phyloP scores from a whole-genome alignment of 441 rosid species.

The Pelargonium citronellum region DNA sequence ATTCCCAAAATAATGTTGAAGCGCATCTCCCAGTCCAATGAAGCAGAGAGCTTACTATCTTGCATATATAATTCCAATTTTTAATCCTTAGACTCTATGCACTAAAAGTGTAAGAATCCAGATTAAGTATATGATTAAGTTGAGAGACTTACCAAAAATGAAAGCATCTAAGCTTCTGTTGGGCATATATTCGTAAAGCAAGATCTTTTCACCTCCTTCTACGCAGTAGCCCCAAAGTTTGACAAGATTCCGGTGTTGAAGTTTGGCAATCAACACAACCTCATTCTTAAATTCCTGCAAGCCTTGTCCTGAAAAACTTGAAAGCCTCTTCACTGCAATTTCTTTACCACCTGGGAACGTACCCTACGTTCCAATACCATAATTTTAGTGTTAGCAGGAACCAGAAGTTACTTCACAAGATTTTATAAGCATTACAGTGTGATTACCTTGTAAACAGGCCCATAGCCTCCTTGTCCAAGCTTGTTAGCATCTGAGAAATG shows the following conservation, averaged over 20 bases:
- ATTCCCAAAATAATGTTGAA: conserved; percentile 49
- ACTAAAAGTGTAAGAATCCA: neutral
- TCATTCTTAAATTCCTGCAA: conserved; percentile 59
- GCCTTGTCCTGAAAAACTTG: conserved; percentile 51
- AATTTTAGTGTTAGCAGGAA: neutral
- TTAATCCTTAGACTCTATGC: neutral
- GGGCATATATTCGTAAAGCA: conserved; percentile 49
- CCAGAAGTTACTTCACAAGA: neutral
- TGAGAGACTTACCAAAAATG: conserved; percentile 40
- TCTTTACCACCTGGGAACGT: conserved; percentile 48
- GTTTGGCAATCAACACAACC: conserved; percentile 53
- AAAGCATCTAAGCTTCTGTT: conserved; percentile 54
- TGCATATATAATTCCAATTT: conserved; percentile 11
- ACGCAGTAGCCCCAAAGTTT: conserved; percentile 53
- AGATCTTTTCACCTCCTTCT: conserved; percentile 42
- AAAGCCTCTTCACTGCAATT: conserved; percentile 55
- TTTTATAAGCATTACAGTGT: neutral
- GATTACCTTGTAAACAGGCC: conserved; percentile 51
- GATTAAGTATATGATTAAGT: neutral
- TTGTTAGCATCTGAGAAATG: conserved; percentile 46
- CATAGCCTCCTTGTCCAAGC: conserved; percentile 60
- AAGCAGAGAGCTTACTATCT: conserved; percentile 33
- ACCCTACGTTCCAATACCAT: conserved; percentile 30
- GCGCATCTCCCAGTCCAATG: conserved; percentile 43
- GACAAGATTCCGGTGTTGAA: conserved; percentile 63